Conservation (phyloP, 306 rosid genomes). For the Citrullus amarus region DNA sequence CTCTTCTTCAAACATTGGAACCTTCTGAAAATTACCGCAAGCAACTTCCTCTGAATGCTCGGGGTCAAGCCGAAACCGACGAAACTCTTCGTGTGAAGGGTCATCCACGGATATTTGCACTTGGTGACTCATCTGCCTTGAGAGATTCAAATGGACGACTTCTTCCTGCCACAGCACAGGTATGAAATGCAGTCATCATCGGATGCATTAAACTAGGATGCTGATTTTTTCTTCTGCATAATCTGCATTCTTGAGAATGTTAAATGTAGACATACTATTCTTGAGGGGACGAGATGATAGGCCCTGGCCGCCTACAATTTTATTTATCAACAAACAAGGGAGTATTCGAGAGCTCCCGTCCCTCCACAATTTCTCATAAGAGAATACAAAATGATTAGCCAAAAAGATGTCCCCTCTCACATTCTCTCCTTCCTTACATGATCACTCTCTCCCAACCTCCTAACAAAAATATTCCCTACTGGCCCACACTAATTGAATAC, state of each 20-base stretch:
- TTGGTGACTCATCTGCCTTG: slow-evolving; percentile 78
- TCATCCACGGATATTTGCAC: slow-evolving; percentile 94
- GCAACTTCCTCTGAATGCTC: slow-evolving; percentile 70
- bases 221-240: not conserved
- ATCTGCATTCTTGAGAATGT: not conserved
- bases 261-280: not conserved
- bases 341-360: too few species aligned
- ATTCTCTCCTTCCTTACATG: too few species aligned
- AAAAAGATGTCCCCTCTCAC: too few species aligned
- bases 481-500: too few species aligned
- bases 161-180: slow-evolving; percentile 98
- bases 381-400: too few species aligned
- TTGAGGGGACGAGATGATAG: not conserved
- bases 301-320: too few species aligned
- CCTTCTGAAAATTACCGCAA: slow-evolving; percentile 35
- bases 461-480: too few species aligned
- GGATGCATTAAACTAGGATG: not conserved
- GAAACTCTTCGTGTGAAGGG: slow-evolving; percentile 98
- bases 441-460: too few species aligned
- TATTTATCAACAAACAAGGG: too few species aligned
- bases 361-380: too few species aligned
- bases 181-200: not conserved
- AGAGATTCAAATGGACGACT: slow-evolving; percentile 77
- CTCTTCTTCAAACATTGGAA: slow-evolving; percentile 63
- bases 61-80: slow-evolving; percentile 90